Base-by-base conservation (phyloP, 2,329 filamentous ascomycete genomes). In the Coniochaeta pulveracea region DNA sequence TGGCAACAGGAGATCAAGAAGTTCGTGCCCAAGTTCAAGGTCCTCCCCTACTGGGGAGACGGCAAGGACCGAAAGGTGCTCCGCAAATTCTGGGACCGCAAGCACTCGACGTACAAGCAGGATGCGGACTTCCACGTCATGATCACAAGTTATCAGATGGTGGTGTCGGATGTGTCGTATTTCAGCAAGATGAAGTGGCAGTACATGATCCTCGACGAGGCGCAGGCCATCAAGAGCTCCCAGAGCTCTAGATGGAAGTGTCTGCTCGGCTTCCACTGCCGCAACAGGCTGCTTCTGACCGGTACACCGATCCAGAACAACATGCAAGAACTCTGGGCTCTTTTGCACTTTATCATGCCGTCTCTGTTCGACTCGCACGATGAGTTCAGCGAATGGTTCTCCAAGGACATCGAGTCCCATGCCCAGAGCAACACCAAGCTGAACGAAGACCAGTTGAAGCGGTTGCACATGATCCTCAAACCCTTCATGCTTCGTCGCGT, bases 101-200 rank as follows among this genome's bases (percentile, higher is more conserved):
- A 95, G 61, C 88, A 96, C 55, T 81, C 89, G 46, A 95, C 88
- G 4, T 98, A 98, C 60, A 86, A 76, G 48, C 85, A 84, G 49
- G 86, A 95, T 37, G 86, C 88, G 1, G 79, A 86, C 10, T 96
- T 98, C 64, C 91, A 98, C 52, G 88, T 98, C 34, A 75, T 95
- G 33, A 79, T 98, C 30, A 98, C 91, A 0, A 96, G 89, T 1
- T 98, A 98, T 55, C 91, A 98, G 57, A 69, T 98, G 23, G 91
- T 98, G 17, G 91, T 98, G 14, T 84, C 88, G 17, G 91, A 98
- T 54, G 85, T 93, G 2, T 80, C 86, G 39, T 98, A 98, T 57
- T 96, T 98, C 64, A 89, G 95, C 60, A 96, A 96, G 66, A 91
- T 98, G 70, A 83, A 83, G 47, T 98, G 91, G 91, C 91, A 96